Percentiles rank a stretch among this genome's conserved stretches.
Evolutionary conservation across 768 basidiomycete genomes (phyloP).

Genomic region (Baorangia bicolor): DNA sequence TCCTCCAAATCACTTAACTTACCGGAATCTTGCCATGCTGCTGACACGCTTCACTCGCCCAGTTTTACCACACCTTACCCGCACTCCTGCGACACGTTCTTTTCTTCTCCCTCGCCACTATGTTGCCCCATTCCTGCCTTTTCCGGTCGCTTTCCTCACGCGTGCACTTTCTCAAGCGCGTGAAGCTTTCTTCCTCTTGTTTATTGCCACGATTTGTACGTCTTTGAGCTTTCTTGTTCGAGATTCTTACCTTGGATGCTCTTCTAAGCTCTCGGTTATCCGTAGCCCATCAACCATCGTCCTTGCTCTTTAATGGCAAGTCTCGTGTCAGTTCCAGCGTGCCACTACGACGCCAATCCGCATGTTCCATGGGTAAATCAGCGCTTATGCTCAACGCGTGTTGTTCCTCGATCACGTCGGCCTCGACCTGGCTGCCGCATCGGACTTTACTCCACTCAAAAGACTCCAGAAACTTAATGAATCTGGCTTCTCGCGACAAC

Average conservation of each 20-base stretch:
- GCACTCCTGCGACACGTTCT: slow-evolving; percentile 66
- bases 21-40: slow-evolving; percentile 50
- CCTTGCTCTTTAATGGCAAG: slow-evolving; percentile 22
- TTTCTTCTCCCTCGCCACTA: slow-evolving; percentile 47
- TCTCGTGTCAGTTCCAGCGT: slow-evolving; percentile 32
- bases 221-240: slow-evolving; percentile 27
- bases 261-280: slow-evolving; percentile 29
- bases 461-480: slow-evolving; percentile 53
- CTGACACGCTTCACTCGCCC: slow-evolving; percentile 52
- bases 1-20: slow-evolving; percentile 54
- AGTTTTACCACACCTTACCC: slow-evolving; percentile 51
- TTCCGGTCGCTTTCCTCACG: slow-evolving; percentile 47
- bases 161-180: slow-evolving; percentile 28
- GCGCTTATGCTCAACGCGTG: slow-evolving; percentile 61
- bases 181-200: slow-evolving; percentile 27
- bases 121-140: slow-evolving; percentile 56
- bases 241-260: slow-evolving; percentile 28
- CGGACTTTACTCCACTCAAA: slow-evolving; percentile 74
- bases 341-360: slow-evolving; percentile 32
- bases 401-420: slow-evolving; percentile 65
- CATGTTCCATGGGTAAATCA: slow-evolving; percentile 42
- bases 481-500: slow-evolving; percentile 65
- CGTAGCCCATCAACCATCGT: slow-evolving; percentile 13
- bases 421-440: slow-evolving; percentile 50
- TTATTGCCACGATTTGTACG: slow-evolving; percentile 32